phyloP scores from a whole-genome alignment of 2,329 filamentous ascomycete genomes.

The Xylaria sp. region DNA sequence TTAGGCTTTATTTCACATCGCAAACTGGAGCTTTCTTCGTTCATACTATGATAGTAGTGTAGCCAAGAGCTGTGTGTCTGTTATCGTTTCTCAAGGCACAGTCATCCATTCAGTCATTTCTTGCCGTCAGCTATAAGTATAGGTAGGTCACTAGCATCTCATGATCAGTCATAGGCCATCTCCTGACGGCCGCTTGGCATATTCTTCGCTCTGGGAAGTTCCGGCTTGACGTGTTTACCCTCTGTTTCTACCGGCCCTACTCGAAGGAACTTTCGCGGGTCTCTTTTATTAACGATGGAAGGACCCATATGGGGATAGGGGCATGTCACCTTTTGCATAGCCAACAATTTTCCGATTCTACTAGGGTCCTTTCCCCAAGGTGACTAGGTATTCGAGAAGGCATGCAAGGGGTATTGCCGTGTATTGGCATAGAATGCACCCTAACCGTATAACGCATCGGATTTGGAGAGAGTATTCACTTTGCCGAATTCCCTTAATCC shows the following conservation, averaged over 20 bases:
- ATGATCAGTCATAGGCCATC: constrained; percentile 6
- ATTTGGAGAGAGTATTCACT: no score
- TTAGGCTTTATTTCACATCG: constrained; percentile 10
- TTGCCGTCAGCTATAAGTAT: constrained; percentile 19
- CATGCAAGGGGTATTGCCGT: not conserved
- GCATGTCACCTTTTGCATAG: constrained; percentile 1
- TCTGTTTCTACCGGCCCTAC: not conserved
- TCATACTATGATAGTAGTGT: not conserved
- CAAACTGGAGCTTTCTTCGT: not conserved
- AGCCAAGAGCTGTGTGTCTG: not conserved
- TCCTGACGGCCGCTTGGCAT: not conserved
- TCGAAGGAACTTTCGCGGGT: not conserved
- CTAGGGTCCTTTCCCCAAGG: not conserved
- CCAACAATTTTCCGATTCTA: not conserved
- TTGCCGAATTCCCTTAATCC: not conserved
- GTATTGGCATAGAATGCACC: not conserved
- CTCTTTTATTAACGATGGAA: not conserved
- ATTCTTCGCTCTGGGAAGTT: not conserved
- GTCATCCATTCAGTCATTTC: constrained; percentile 1
- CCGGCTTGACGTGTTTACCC: not conserved
- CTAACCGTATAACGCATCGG: not conserved
- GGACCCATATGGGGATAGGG: not conserved
- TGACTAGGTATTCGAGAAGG: not conserved
- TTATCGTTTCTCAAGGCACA: not conserved
- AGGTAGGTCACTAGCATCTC: constrained; percentile 7